These are phyloP conservation scores for Trebouxia sp. DNA, from an alignment of 139 green algal genomes.

Conservation along the genomic window DNA sequence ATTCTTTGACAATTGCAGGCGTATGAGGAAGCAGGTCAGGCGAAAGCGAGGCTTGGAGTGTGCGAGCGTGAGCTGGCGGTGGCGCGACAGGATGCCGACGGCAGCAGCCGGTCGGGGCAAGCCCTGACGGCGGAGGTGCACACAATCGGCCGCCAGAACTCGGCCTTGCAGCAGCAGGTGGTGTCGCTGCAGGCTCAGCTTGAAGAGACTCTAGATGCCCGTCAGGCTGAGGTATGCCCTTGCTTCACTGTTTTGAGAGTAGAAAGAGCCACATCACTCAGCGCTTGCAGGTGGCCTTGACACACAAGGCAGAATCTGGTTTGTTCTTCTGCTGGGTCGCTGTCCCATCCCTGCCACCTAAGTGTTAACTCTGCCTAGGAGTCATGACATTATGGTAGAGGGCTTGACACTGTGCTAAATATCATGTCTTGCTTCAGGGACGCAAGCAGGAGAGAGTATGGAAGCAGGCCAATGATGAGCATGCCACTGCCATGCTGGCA, in stretches of 20 bases:
- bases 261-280: too few species aligned
- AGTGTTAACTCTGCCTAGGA: too few species aligned
- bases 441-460: neutral
- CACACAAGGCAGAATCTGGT: too few species aligned
- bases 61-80: neutral
- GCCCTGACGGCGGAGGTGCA: neutral
- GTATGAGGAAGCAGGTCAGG: slow-evolving; percentile 10
- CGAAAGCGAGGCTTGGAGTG: neutral
- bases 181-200: slow-evolving; percentile 6
- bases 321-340: too few species aligned
- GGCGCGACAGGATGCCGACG: neutral
- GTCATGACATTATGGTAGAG: too few species aligned
- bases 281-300: too few species aligned
- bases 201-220: slow-evolving; percentile 5
- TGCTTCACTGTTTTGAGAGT: too few species aligned
- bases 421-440: too few species aligned
- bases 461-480: slow-evolving; percentile 15
- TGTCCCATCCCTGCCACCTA: too few species aligned
- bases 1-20: too few species aligned
- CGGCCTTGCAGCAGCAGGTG: slow-evolving; percentile 8
- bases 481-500: neutral
- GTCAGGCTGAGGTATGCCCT: neutral
- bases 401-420: too few species aligned
- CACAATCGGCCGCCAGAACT: slow-evolving; percentile 7
- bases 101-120: neutral